Percentiles rank a stretch among this genome's conserved stretches.
Conservation (phyloP, 345 rosid genomes). For the Linum tenue region DNA sequence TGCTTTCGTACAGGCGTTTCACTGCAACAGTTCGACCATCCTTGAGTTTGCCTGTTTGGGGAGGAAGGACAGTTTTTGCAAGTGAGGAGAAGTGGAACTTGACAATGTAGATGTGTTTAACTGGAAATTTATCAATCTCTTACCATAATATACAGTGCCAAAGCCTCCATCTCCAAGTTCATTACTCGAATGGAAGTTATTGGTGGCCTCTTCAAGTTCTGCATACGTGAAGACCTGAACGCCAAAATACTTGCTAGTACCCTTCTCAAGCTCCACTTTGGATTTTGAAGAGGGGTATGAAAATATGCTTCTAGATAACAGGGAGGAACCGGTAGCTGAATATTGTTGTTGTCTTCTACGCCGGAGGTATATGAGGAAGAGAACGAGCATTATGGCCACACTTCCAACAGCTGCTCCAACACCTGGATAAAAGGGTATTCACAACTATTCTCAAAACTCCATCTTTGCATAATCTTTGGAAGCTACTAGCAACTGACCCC, state of each 20-base stretch:
- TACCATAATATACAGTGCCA: constrained; percentile 1
- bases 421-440: not conserved
- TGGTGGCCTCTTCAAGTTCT: constrained; percentile 3
- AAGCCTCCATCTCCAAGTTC: not conserved
- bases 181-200: not conserved
- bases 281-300: not conserved
- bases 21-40: not conserved
- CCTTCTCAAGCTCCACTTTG: not conserved
- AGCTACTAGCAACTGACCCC: not conserved
- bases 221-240: not conserved
- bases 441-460: not conserved
- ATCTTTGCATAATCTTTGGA: not conserved
- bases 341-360: not conserved
- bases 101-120: not conserved
- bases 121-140: not conserved
- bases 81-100: not conserved
- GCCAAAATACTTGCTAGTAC: too few species aligned
- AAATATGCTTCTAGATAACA: not conserved
- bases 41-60: not conserved
- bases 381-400: not conserved
- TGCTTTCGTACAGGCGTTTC: not conserved
- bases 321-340: not conserved
- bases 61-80: not conserved
- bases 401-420: not conserved
- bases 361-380: not conserved